A percentile compares a stretch with the other conserved stretches of the same genome.
These are phyloP conservation scores for Pseudodiploospora longispora DNA, from an alignment of 2,329 filamentous ascomycete genomes.

Conservation along the genomic window DNA sequence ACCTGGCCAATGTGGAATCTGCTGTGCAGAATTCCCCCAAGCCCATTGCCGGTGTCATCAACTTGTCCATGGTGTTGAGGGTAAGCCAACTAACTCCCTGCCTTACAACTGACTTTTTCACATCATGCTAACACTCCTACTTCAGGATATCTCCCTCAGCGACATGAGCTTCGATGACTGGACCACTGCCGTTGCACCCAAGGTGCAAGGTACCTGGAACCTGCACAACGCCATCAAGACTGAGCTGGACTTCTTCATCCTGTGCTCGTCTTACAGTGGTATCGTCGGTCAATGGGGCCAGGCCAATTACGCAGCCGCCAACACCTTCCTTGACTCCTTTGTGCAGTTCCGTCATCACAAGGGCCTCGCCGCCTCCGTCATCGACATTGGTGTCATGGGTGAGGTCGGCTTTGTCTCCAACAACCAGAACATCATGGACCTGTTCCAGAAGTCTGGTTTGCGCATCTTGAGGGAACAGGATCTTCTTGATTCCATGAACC, in stretches of 20 bases:
- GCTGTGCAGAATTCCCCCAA: constrained; percentile 11
- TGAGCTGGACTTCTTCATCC: constrained; percentile 26
- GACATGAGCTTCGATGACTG: constrained; percentile 28
- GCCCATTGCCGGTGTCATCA: constrained; percentile 32
- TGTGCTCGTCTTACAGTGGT: constrained; percentile 19
- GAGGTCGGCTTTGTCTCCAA: constrained; percentile 28
- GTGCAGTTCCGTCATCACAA: constrained; percentile 24
- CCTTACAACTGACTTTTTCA: background rate
- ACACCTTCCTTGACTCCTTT: constrained; percentile 33
- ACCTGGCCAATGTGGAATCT: constrained; percentile 17
- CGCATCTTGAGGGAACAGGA: constrained; percentile 13
- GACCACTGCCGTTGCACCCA: constrained; percentile 17
- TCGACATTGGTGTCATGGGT: constrained; percentile 29
- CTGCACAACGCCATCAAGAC: constrained; percentile 17
- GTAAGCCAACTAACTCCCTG: background rate
- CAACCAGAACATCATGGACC: constrained; percentile 9
- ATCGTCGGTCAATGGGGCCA: constrained; percentile 24
- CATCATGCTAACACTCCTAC: background rate
- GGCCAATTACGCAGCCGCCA: constrained; percentile 31
- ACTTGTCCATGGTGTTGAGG: constrained; percentile 30
- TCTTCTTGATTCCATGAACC: constrained; percentile 9
- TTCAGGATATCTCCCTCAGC: constrained; percentile 2
- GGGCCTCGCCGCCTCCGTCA: constrained; percentile 27
- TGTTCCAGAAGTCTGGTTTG: constrained; percentile 8
- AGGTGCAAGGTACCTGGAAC: constrained; percentile 28